Conservation (phyloP, 306 rosid genomes). For the Quillaja saponaria region DNA sequence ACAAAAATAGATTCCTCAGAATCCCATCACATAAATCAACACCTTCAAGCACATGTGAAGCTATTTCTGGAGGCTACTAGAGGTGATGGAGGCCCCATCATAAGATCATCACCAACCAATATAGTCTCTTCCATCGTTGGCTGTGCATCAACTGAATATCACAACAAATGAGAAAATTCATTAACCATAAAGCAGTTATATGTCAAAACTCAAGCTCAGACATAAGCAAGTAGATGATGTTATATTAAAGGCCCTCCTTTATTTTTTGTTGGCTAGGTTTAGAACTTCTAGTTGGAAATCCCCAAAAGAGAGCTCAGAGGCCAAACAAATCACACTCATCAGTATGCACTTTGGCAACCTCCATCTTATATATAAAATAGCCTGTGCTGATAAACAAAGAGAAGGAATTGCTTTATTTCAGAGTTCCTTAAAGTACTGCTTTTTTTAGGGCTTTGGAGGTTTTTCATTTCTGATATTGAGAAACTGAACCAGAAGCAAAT, state of each 20-base stretch:
- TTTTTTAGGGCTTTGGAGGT: no score
- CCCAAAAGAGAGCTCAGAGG: no score
- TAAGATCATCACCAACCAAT: conserved; percentile 92
- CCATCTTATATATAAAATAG: no score
- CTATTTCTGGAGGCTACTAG: conserved; percentile 85
- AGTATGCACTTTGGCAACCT: no score
- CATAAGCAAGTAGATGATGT: background rate
- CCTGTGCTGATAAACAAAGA: no score
- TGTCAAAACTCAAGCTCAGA: background rate
- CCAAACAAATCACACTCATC: no score
- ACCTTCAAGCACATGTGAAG: conserved; percentile 91
- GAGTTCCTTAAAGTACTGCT: no score
- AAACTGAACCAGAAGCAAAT: no score
- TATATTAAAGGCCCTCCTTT: background rate
- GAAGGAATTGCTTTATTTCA: no score
- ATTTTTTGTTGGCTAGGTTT: background rate
- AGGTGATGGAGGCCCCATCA: conserved; percentile 93
- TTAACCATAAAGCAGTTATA: background rate
- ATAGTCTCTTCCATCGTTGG: conserved; percentile 93
- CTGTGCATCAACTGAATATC: conserved; percentile 77
- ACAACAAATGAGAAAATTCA: conserved; percentile 17
- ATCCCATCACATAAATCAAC: conserved; percentile 86
- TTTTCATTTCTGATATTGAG: no score
- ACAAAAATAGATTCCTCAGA: conserved; percentile 77
- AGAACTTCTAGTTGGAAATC: no score